These are phyloP conservation scores for Calonectria ilicicola DNA, from an alignment of 2,329 filamentous ascomycete genomes.

Conservation along the genomic window DNA sequence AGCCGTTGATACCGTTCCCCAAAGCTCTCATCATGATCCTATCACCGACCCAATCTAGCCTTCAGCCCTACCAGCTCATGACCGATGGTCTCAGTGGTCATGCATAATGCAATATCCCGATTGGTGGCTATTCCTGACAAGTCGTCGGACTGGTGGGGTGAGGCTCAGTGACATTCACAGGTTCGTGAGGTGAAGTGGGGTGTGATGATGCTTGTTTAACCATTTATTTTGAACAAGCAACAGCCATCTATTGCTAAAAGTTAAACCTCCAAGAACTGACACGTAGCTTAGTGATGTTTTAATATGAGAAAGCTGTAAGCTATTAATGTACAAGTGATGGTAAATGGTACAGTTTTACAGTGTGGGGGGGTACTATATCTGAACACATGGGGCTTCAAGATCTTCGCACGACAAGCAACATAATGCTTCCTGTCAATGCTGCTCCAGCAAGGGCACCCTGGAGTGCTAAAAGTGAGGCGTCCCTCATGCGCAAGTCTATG, in stretches of 20 bases:
- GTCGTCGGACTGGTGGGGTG: slow-evolving; percentile 13
- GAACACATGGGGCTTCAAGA: slow-evolving; percentile 34
- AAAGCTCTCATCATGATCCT: neutral
- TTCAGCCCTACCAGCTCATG: slow-evolving; percentile 23
- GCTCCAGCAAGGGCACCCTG: slow-evolving; percentile 77
- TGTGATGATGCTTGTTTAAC: neutral
- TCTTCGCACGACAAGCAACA: slow-evolving; percentile 58
- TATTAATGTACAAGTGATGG: slow-evolving; percentile 28
- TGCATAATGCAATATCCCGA: slow-evolving; percentile 18
- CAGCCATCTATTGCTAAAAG: slow-evolving; percentile 1
- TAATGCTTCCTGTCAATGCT: slow-evolving; percentile 66
- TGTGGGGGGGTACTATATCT: slow-evolving; percentile 23
- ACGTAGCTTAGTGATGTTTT: slow-evolving; percentile 16
- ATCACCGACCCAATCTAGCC: neutral
- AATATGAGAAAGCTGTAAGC: slow-evolving; percentile 7
- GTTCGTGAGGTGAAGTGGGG: neutral
- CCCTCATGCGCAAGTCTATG: slow-evolving; percentile 74
- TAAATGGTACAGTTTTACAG: slow-evolving; percentile 34
- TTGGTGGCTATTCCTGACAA: slow-evolving; percentile 16
- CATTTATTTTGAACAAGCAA: neutral
- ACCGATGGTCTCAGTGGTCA: slow-evolving; percentile 16
- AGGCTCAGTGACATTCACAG: neutral
- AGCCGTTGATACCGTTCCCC: neutral
- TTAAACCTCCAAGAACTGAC: neutral
- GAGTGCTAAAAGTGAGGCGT: slow-evolving; percentile 76